Evolutionary conservation across 2,329 filamentous ascomycete genomes (phyloP), one percentile per base, ranked within the genome.

Genomic region (Xylaria sp.): DNA sequence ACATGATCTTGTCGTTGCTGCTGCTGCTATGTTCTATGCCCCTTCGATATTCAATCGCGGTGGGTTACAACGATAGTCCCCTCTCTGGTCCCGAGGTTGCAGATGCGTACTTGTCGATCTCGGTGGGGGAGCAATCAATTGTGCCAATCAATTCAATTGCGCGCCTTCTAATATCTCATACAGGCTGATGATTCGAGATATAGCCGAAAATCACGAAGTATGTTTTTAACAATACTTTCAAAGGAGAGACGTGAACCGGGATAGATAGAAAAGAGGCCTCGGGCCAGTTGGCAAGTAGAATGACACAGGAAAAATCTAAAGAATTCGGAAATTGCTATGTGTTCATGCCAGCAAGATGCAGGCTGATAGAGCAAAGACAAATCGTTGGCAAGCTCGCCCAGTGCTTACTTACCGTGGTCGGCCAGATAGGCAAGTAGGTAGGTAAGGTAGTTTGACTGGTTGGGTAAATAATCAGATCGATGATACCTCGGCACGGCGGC

Each of bases 1-100:
- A 72, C 75, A 75, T 77, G 26, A 20, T 59, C 23, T 38, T 31
- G 36, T 51, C 36, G 28, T 38, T 38, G 3, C 13, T 61, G 7
- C 23, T 33, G 38, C 51, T 54, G 17, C 17, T 40, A 6, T 23
- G 17, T 33, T 48, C 13, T 38, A 26, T 44, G 49, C 15, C 23
- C 13, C 10, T 23, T 23, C 51, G 40, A 36, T 54, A 40, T 33
- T 46, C 54, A 36, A 51, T 44, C 13, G 33, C 26, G 15, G n/a
- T 38, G 28, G 11, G 23, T 38, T 40, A 28, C 44, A 7, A 48
- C 20, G 28, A 59, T 59, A 28, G 44, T n/a, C 31, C 40, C 51
- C 20, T 56, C 17, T 26, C 13, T 36, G 26, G 53, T 44, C 17
- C 31, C 51, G 36, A 59, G 36, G 9, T 11, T 59, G 40, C 56